Conservation (phyloP, 192 early-diverging fungal genomes). For the Linderina pennispora region DNA sequence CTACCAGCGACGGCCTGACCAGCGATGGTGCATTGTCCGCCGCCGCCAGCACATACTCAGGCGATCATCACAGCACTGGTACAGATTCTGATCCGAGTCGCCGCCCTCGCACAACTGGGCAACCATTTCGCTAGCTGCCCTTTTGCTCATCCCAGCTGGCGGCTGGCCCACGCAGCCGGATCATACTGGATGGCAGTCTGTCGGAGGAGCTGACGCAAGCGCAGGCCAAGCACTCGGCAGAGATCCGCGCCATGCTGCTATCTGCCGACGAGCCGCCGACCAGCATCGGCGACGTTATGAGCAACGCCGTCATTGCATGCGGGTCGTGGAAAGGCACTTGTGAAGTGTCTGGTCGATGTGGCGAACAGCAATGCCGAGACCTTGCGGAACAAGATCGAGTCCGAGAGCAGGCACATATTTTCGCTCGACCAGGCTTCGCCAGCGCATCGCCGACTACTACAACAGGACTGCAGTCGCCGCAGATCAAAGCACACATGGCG, state of each 20-base stretch:
- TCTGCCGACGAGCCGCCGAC: neutral
- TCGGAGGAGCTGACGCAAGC: constrained; percentile 16
- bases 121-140: constrained; percentile 25
- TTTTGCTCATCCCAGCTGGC: constrained; percentile 23
- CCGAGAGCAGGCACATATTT: constrained; percentile 26
- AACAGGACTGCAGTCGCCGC: no score
- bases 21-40: neutral
- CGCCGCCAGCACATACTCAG: constrained; percentile 19
- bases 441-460: no score
- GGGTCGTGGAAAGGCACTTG: constrained; percentile 33
- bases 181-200: constrained; percentile 15
- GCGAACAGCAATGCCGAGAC: constrained; percentile 30
- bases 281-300: neutral
- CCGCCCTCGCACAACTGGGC: constrained; percentile 24
- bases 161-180: constrained; percentile 6
- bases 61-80: constrained; percentile 20
- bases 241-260: constrained; percentile 33
- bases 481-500: no score
- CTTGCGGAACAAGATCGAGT: constrained; percentile 23
- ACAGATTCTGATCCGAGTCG: constrained; percentile 25
- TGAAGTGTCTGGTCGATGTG: constrained; percentile 28
- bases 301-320: neutral
- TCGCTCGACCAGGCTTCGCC: neutral
- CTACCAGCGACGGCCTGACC: neutral
- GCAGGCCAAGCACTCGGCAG: constrained; percentile 18